Base-by-base conservation (phyloP, 1,284 basidiomycete species). In the Vanrija pseudolonga region DNA sequence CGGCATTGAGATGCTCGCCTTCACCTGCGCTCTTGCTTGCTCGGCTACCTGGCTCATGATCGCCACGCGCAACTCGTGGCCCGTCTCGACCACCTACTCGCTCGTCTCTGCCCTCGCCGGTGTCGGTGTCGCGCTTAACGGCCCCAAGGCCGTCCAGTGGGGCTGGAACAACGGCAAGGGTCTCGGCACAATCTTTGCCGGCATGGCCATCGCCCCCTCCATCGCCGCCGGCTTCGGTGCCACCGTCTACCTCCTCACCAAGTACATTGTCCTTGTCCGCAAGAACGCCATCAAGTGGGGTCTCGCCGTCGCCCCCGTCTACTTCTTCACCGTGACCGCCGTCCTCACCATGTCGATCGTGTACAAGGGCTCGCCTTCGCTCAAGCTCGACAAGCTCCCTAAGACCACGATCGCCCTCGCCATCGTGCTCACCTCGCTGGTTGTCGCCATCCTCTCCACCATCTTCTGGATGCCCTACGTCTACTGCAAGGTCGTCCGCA, bases 391-490 rank as follows among this genome's bases (percentile, higher is more conserved):
- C 47, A 64, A 76, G 54, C 64, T 76, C 0, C 46, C 64, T 14
- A 44, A 58, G 1, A 63, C 66, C 11, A 76, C 76, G 22, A 68
- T 74, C 28, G 76, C 76, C 4, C 72, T 73, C 2, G 79, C 77
- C 22, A 78, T 80, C 51, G 60, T 78, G 47, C 66, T 77, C 8
- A 78, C 79, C 14, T 76, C 67, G 1, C 55, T 73, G 3, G 79
- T 77, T 40, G 60, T 80, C 32, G 59, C 73, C 17, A 43, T 72
- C 40, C 63, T 80, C 11, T 67, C 79, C 3, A 49, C 73, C 47
- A 19, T 81, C 56, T 81, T 80, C 69, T 80, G 78, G 77, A 50
- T 80, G 3, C 80, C 80, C 4, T 81, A 70, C 67, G 78, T 80
- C 49, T 68, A 78, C 68, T 58, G 60, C 64, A 78, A 78, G 62